Base-by-base conservation (phyloP, 345 rosid species). In the Linum trigynum region DNA sequence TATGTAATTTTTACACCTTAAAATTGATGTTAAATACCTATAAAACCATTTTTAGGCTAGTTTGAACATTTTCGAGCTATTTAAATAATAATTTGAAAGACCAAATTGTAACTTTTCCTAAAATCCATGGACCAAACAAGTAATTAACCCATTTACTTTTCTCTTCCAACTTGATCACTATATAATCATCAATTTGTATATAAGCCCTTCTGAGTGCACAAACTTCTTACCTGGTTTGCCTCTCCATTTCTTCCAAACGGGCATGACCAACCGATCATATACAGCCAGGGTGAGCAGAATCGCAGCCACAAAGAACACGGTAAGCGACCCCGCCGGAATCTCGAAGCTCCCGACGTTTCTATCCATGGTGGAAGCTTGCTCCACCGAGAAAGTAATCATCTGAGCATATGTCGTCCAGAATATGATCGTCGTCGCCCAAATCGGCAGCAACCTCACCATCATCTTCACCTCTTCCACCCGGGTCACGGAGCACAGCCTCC, bases 401-500 rank as follows among this genome's bases (percentile, higher is more conserved):
- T 57, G 61, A 9, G 61, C 61, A 37, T 57, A 57, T 2, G 61
- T 17, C 4, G 61, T 57, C 61, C 61, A 57, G 61, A 57, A 57
- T 37, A 57, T 15, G 36, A 57, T 57, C 36, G 61, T 57, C 7
- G 61, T 57, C 11, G 61, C 61, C 61, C 61, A 57, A 12, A 57
- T 57, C 3, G 61, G 61, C 37, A 57, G 38, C 61, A 57, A 57
- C 38, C 61, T 57, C 61, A 37, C 61, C 61, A 57, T 57, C 61
- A 57, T 57, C 38, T 57, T 57, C 61, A 57, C 61, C 38, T 57
- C 61, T 37, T 57, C 61, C 61, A 57, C 61, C 38, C 61, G 36
- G 38, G 61, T 57, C 38, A 57, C 38, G 8, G 61, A 12, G 61
- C 61, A 17, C 23, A 57, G 61, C 38, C 23, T 57, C 61, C 61